Base-by-base conservation (phyloP, 2,329 filamentous ascomycete species). In the Stemphylium beticola region DNA sequence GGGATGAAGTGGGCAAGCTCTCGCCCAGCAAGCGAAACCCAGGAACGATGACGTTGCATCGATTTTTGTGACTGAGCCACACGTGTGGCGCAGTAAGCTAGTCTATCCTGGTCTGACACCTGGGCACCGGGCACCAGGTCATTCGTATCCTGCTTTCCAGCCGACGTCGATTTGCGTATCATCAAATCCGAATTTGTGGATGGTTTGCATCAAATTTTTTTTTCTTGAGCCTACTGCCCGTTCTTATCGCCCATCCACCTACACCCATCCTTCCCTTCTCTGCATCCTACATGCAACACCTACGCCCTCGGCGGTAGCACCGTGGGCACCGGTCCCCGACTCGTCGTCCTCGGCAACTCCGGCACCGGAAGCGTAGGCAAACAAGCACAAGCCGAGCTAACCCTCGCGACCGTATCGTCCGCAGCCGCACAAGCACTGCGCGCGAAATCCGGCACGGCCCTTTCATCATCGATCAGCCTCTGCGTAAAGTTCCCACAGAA, bases 331-430 rank as follows among this genome's bases (percentile, higher is more conserved):
- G 64, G 62, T 14, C 53, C 53, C 33, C 66, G 55, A 36, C 49
- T 63, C 11, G 64, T 69, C 18, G 65, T 69, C 46, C 64, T 50
- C 4, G 66, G 65, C 36, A 69, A 49, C 52, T 67, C 61, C 0
- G 62, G 65, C 6, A 68, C 66, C 9, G 61, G 51, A 10, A 43
- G 52, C 1, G 66, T 69, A 22, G 66, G 65, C 43, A 68, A 52
- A 49, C 62, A 68, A 9, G 56, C 60, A 53, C 64, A 69, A 15
- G 66, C 65, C 37, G 64, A 67, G 38, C 66, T 69, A 29, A 68
- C 65, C 32, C 52, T 53, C 2, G 65, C 65, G 38, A 67, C 58
- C 8, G 56, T 53, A 18, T 58, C 52, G n/a, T 42, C 20, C 20
- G 57, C 50, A 0, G 38, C 60, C 11, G 50, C 56, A 46, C 64